phyloP scores from a whole-genome alignment of 2,329 filamentous ascomycete genomes.

The Monilinia polystroma region DNA sequence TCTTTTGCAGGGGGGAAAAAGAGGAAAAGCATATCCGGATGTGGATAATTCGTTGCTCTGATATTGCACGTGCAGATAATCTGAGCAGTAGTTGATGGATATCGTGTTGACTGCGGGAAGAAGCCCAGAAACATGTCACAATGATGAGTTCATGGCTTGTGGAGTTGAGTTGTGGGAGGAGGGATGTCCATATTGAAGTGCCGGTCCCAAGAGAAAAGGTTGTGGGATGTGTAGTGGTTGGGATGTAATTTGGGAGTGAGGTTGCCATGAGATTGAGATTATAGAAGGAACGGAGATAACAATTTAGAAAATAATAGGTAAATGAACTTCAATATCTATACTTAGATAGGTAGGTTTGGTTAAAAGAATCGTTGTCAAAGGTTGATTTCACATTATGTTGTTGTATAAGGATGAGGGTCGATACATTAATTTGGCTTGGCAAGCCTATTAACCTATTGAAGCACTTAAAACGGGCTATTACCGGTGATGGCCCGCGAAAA shows the following conservation, averaged over 20 bases:
- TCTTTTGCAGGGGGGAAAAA: constrained; percentile 67
- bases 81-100: constrained; percentile 48
- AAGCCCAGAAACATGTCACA: constrained; percentile 81
- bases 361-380: too few relatives aligned
- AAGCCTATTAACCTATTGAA: too few relatives aligned
- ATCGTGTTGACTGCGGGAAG: constrained; percentile 58
- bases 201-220: constrained; percentile 20
- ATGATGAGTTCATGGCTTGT: constrained; percentile 49
- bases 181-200: not conserved
- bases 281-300: not conserved
- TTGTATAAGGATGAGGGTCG: too few relatives aligned
- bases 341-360: too few relatives aligned
- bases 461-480: too few relatives aligned
- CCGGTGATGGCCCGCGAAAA: too few relatives aligned
- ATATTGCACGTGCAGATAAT: constrained; percentile 53
- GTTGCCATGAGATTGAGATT: not conserved
- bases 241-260: constrained; percentile 1
- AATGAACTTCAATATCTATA: not conserved
- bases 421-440: too few relatives aligned
- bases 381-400: too few relatives aligned
- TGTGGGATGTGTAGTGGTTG: constrained; percentile 9
- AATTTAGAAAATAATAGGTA: not conserved
- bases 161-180: constrained; percentile 15
- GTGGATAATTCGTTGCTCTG: constrained; percentile 29
- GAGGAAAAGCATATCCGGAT: constrained; percentile 77